Conservation (phyloP, 306 rosid species). For the Rosa lucieae region DNA sequence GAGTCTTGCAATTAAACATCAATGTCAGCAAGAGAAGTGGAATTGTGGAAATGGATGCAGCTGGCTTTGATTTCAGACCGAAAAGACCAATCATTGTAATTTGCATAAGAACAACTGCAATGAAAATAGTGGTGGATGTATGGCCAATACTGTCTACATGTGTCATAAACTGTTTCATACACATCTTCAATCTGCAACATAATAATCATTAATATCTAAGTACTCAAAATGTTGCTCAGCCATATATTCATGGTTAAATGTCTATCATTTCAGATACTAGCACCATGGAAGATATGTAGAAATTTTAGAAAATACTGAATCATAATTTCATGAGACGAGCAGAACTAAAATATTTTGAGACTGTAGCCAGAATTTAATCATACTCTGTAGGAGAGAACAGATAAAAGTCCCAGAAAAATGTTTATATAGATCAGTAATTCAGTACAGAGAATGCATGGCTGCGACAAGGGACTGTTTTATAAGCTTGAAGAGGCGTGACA, state of each 20-base stretch:
- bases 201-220: background rate
- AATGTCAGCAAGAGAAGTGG: conserved; percentile 66
- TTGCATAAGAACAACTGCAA: conserved; percentile 81
- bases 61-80: conserved; percentile 78
- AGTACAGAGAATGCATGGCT: background rate
- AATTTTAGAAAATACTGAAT: too few relatives aligned
- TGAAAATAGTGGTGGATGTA: conserved; percentile 69
- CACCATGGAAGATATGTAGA: too few relatives aligned
- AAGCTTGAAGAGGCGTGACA: background rate
- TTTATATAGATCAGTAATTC: background rate
- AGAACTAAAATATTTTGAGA: background rate
- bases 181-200: conserved; percentile 78
- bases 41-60: conserved; percentile 77
- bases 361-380: background rate
- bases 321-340: too few relatives aligned
- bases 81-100: conserved; percentile 90
- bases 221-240: background rate
- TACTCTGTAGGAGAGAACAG: too few relatives aligned
- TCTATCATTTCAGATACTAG: too few relatives aligned
- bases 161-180: conserved; percentile 71
- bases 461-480: background rate
- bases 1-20: conserved; percentile 85
- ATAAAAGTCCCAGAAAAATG: background rate
- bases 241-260: background rate
- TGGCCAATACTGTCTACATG: conserved; percentile 90